Evolutionary conservation across 2,329 filamentous ascomycete species (phyloP).

Genomic region (Curvularia sp.): DNA sequence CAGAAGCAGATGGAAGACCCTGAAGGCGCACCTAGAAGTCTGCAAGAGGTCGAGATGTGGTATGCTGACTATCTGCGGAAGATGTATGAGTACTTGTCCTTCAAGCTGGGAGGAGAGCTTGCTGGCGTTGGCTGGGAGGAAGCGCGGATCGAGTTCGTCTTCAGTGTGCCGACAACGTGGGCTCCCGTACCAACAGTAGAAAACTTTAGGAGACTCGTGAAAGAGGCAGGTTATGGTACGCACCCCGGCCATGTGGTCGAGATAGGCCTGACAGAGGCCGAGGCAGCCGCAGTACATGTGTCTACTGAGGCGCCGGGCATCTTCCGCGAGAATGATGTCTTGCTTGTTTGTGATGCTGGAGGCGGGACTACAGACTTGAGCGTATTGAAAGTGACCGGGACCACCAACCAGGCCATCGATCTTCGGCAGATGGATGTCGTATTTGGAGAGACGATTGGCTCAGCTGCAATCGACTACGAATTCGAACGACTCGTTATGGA

Average conservation of each 20-base stretch:
- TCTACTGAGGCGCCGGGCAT: constrained; percentile 49
- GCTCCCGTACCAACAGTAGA: constrained; percentile 59
- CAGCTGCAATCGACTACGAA: constrained; percentile 51
- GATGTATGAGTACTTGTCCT: constrained; percentile 59
- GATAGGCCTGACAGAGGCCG: constrained; percentile 62
- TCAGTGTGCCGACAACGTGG: constrained; percentile 67
- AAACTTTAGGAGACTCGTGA: constrained; percentile 58
- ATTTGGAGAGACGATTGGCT: constrained; percentile 53
- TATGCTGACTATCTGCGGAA: constrained; percentile 59
- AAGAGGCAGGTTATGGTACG: constrained; percentile 59
- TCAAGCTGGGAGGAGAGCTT: constrained; percentile 47
- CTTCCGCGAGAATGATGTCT: constrained; percentile 52
- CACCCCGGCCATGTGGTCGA: constrained; percentile 48
- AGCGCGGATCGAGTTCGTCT: constrained; percentile 61
- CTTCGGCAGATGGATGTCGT: constrained; percentile 50
- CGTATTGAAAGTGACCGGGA: constrained; percentile 46
- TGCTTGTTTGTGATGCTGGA: constrained; percentile 61
- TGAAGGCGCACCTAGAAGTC: constrained; percentile 52
- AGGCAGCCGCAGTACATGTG: constrained; percentile 61
- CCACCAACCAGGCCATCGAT: constrained; percentile 36
- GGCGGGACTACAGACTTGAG: constrained; percentile 58
- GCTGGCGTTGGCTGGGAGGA: constrained; percentile 47
- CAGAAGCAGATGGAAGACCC: constrained; percentile 56
- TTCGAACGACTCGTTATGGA: constrained; percentile 48
- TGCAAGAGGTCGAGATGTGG: constrained; percentile 57